phyloP scores from a whole-genome alignment of 225 moss, liverwort and hornwort genomes.

The Polytrichum commune region DNA sequence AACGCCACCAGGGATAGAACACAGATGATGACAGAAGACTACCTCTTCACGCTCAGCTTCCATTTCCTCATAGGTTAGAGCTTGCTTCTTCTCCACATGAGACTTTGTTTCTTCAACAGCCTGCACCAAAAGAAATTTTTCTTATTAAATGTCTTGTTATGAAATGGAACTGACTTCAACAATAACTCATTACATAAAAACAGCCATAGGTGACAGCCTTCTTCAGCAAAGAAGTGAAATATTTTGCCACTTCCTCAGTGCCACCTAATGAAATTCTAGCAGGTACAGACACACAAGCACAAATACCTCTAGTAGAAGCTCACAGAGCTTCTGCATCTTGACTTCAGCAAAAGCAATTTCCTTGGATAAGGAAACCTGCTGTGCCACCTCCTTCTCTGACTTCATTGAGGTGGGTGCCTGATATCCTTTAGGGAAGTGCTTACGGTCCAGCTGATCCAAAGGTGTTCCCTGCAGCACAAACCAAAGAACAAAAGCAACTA shows the following conservation, averaged over 20 bases:
- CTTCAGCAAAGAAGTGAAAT: too few species aligned
- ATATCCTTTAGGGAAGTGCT: constrained; percentile 83
- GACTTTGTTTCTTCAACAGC: constrained; percentile 91
- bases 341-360: constrained; percentile 68
- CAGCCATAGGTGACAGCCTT: neutral
- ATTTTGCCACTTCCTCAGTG: neutral
- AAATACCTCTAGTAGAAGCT: constrained; percentile 70
- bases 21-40: neutral
- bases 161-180: too few species aligned
- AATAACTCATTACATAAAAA: neutral
- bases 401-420: constrained; percentile 47
- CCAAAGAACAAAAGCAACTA: neutral
- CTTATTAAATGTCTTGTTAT: neutral
- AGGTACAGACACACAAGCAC: neutral
- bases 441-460: constrained; percentile 72
- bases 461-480: constrained; percentile 40
- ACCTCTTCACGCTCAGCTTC: constrained; percentile 92
- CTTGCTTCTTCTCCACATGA: constrained; percentile 91
- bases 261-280: neutral
- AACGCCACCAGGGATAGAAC: neutral
- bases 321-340: constrained; percentile 82
- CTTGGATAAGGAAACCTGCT: constrained; percentile 52
- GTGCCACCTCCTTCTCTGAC: constrained; percentile 53
- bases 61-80: constrained; percentile 93
- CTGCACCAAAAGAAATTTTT: constrained; percentile 33